A percentile compares a stretch with the other conserved stretches of the same genome.
phyloP scores from a whole-genome alignment of 495 filamentous ascomycete genomes.

The Viridothelium virens region DNA sequence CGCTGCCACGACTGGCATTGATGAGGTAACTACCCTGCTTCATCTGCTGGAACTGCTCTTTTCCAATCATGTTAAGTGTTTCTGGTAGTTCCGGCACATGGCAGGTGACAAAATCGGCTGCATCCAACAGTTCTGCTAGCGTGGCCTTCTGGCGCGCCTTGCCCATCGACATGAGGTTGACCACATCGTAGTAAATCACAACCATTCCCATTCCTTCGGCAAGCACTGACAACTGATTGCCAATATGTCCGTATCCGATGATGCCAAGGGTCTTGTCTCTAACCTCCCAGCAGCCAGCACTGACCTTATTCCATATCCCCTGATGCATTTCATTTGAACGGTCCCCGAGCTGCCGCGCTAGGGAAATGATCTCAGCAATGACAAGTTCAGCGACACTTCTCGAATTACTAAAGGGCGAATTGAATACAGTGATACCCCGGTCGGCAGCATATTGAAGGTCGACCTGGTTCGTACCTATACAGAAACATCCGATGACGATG shows the following conservation, averaged over 20 bases:
- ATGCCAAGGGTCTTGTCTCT: constrained; percentile 96
- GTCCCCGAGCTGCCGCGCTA: constrained; percentile 88
- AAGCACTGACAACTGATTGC: constrained; percentile 89
- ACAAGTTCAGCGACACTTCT: constrained; percentile 93
- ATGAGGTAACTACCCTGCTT: constrained; percentile 87
- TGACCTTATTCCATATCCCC: constrained; percentile 97
- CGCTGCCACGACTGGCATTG: constrained; percentile 88
- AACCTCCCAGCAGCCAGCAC: constrained; percentile 93
- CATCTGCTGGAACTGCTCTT: constrained; percentile 74
- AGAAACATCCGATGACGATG: constrained; percentile 96
- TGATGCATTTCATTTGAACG: constrained; percentile 90
- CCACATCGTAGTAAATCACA: constrained; percentile 90
- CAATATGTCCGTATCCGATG: constrained; percentile 96
- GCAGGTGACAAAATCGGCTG: constrained; percentile 83
- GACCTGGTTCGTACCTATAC: constrained; percentile 98
- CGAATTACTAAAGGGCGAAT: constrained; percentile 97
- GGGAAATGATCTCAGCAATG: constrained; percentile 83
- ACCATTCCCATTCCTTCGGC: constrained; percentile 97
- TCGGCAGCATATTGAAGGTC: constrained; percentile 85
- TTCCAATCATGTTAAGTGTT: constrained; percentile 81
- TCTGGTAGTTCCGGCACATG: constrained; percentile 93
- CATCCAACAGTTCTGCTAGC: constrained; percentile 64
- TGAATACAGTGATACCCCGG: constrained; percentile 96
- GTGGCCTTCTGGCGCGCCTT: constrained; percentile 73
- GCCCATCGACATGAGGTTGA: constrained; percentile 89